Evolutionary conservation across 495 filamentous ascomycete species (phyloP).

Genomic region (Entonaema liquescens): DNA sequence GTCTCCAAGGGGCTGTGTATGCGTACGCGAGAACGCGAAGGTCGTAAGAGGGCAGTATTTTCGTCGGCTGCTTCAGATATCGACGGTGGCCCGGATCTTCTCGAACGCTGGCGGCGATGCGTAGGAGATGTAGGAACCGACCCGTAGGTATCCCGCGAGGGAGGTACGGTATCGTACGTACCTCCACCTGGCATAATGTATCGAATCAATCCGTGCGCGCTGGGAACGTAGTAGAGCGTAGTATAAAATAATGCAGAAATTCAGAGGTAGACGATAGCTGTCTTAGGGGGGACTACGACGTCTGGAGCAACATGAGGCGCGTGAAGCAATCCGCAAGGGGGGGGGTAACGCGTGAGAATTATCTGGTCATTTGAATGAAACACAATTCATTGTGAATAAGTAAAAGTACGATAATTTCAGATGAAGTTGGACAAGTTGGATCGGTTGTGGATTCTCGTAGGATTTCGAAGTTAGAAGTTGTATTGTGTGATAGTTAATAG

Average conservation of each 20-base stretch:
- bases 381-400: conserved; percentile 4
- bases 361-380: conserved; percentile 6
- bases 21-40: conserved; percentile 52
- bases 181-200: conserved; percentile 27
- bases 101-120: conserved; percentile 27
- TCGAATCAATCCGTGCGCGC: neutral
- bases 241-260: neutral
- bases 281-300: conserved; percentile 8
- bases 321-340: conserved; percentile 13
- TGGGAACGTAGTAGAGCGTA: neutral
- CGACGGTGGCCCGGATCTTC: conserved; percentile 43
- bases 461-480: conserved; percentile 1
- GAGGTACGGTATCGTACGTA: conserved; percentile 16
- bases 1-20: conserved; percentile 53
- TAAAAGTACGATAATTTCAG: neutral
- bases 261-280: conserved; percentile 1
- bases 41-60: conserved; percentile 55
- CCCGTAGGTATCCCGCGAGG: conserved; percentile 21
- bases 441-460: neutral
- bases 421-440: neutral
- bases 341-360: conserved; percentile 1
- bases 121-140: conserved; percentile 35
- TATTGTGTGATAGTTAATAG: neutral
- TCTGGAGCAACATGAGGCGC: conserved; percentile 8
- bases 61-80: conserved; percentile 54